These are phyloP conservation scores for Penicillium brasilianum DNA, from an alignment of 2,329 filamentous ascomycete species.

Conservation along the genomic window DNA sequence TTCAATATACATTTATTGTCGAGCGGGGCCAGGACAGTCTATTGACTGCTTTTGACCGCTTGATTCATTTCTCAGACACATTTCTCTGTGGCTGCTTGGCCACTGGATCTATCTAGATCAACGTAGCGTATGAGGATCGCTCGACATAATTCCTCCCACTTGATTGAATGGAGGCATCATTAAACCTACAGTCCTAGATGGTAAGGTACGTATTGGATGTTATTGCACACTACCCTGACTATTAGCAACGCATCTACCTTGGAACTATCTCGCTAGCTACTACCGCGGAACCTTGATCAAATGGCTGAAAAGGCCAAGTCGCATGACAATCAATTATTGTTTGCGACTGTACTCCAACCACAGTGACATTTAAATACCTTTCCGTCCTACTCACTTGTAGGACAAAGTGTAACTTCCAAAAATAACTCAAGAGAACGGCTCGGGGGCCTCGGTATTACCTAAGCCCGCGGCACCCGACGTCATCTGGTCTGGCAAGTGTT, in stretches of 20 bases:
- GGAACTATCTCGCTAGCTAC: too few species aligned
- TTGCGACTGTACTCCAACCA: not conserved
- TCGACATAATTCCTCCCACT: too few species aligned
- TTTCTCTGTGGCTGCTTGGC: not conserved
- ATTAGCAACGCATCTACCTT: too few species aligned
- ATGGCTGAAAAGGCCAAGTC: not conserved
- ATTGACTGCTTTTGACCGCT: not conserved
- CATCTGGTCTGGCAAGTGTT: constrained; percentile 1
- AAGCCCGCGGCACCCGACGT: constrained; percentile 12
- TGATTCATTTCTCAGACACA: not conserved
- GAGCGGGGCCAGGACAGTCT: not conserved
- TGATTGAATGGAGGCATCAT: too few species aligned
- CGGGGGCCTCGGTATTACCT: constrained; percentile 9
- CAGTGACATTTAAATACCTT: not conserved
- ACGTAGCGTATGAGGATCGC: too few species aligned
- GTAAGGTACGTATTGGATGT: too few species aligned
- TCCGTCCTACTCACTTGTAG: not conserved
- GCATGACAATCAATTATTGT: not conserved
- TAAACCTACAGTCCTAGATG: too few species aligned
- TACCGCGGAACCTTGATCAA: not conserved
- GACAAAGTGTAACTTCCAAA: not conserved
- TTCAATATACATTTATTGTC: constrained; percentile 2
- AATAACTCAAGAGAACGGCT: not conserved
- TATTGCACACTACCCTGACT: too few species aligned
- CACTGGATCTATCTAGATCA: not conserved